A percentile compares a stretch with the other conserved stretches of the same genome.
Conservation (phyloP, 169 alveolate genomes). For the Amoebophrya sp. region DNA sequence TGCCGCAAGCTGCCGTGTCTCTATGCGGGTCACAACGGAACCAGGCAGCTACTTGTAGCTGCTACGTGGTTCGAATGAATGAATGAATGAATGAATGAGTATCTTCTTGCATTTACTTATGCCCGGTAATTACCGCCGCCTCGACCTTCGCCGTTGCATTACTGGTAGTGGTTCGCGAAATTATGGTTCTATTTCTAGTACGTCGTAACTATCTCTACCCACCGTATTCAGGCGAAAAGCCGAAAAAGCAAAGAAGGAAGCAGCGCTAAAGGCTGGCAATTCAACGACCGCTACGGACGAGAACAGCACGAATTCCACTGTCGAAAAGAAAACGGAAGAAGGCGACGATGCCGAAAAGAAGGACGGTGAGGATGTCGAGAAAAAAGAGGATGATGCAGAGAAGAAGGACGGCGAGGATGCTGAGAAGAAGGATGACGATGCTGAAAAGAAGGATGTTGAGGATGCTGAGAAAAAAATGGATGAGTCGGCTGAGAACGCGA, state of each 20-base stretch:
- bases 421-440: neutral
- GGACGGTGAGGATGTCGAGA: neutral
- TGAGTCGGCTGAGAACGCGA: neutral
- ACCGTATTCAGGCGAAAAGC: conserved; percentile 1
- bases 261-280: too few relatives aligned
- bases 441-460: neutral
- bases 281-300: neutral
- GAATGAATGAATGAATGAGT: too few relatives aligned
- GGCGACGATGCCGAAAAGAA: neutral
- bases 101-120: too few relatives aligned
- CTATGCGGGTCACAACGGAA: too few relatives aligned
- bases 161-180: too few relatives aligned
- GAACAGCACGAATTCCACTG: neutral
- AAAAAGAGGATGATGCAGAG: neutral
- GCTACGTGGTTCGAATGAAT: too few relatives aligned
- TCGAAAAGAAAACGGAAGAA: neutral
- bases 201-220: too few relatives aligned
- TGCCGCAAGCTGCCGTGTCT: too few relatives aligned
- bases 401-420: neutral
- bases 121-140: too few relatives aligned
- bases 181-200: too few relatives aligned
- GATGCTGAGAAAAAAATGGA: neutral
- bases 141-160: too few relatives aligned
- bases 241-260: neutral
- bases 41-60: too few relatives aligned